Base-by-base conservation (phyloP, 1,139 yeast species). In the Arxiozyma heterogenica region DNA sequence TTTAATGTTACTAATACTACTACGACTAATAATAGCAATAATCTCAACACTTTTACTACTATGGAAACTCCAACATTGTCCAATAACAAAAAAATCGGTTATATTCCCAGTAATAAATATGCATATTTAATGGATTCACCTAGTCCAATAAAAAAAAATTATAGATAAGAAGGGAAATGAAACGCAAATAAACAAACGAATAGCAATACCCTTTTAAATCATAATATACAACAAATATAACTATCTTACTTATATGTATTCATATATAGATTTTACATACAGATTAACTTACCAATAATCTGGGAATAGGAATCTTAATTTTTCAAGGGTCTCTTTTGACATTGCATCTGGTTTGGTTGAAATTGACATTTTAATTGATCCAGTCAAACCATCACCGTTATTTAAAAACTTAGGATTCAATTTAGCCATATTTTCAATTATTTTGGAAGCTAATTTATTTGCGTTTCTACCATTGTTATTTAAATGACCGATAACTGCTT, bases 391-490 rank as follows among this genome's bases (percentile, higher is more conserved):
- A 58, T 81, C 78, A 53, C 94, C 96, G 59, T 86, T 75, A 52
- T 73, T 73, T 59, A 88, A 87, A 54, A 64, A 65, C 25, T 73
- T 73, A 51, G 73, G 76, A 58, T 86, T 73, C 58, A 81, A 83
- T 38, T 76, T 77, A 61, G 87, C 86, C 62, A 91, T 76, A 44
- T 78, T 79, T 52, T 79, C 81, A 56, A 91, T 81, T 59, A 90
- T 76, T 50, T 77, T 79, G 52, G 82, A 83, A 25, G 95, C 90
- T 56, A 93, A 73, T 58, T 74, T 75, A 67, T 87, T 85, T 15
- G 98, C 98, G 67, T 91, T 91, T 49, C 82, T 84, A 51, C 89
- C 79, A 73, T 93, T 93, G 60, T 96, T 95, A 67, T 81, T 81
- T 69, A 93, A 78, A 70, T 93, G 89, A 53, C 95, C 89, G 53